Evolutionary conservation across 2,329 filamentous ascomycete species (phyloP).

Genomic region (Ilyonectria mors-panacis): DNA sequence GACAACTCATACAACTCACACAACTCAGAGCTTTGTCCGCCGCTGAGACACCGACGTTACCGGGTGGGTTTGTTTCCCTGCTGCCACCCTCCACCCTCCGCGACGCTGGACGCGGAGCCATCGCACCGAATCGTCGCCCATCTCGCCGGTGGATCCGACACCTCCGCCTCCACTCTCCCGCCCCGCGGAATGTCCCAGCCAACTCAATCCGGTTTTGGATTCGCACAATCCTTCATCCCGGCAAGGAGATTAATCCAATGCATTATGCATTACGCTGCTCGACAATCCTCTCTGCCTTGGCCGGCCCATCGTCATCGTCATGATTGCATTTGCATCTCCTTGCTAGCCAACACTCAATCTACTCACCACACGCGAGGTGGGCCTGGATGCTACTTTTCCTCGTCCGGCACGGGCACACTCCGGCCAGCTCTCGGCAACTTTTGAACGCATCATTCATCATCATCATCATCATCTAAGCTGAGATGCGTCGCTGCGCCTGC

Average conservation of each 20-base stretch:
- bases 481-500: constrained; percentile 19
- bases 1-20: too few relatives aligned
- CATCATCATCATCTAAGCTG: constrained; percentile 29
- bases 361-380: not conserved
- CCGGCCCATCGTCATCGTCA: too few relatives aligned
- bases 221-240: constrained; percentile 24
- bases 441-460: constrained; percentile 20
- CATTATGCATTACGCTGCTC: not conserved
- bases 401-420: not conserved
- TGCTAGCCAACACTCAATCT: not conserved
- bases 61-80: not conserved
- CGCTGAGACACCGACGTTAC: too few relatives aligned
- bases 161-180: constrained; percentile 12
- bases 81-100: not conserved
- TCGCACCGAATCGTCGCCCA: not conserved
- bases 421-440: not conserved
- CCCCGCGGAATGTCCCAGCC: constrained; percentile 12
- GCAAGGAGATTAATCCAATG: constrained; percentile 20
- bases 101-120: not conserved
- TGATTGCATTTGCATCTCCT: not conserved
- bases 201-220: constrained; percentile 39
- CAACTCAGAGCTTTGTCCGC: too few relatives aligned
- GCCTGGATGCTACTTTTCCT: not conserved
- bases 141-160: not conserved
- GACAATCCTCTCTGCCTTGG: not conserved